Base-by-base conservation (phyloP, 2,329 filamentous ascomycete genomes). In the Fusarium sp. region DNA sequence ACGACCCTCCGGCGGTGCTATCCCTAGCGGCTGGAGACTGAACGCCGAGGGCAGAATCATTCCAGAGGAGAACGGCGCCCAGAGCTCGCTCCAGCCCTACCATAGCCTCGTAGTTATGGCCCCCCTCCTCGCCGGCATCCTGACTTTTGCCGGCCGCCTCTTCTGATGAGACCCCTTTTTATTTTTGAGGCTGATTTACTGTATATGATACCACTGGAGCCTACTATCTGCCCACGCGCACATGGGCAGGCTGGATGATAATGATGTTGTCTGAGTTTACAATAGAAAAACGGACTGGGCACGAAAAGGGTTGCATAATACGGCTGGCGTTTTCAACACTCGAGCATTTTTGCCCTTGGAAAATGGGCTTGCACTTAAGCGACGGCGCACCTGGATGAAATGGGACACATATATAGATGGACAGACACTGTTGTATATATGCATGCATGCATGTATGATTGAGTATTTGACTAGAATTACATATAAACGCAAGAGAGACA, bases 21-120 rank as follows among this genome's bases (percentile, higher is more conserved):
- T 97, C 63, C 94, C 95, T 41, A 89, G 86, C 75, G 94, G 93
- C 64, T 97, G 94, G 94, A 88, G 90, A 66, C 93, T 96, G 82
- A 93, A 91, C 53, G 85, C 90, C 66, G 88, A 90, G 73, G 93
- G 94, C 78, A 95, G 95, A 84, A 90, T 96, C 75, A 86, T 94
- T 76, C 92, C 92, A 77, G 89, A 89, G 4, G 67, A 65, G 40
- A 75, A 74, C 83, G 34, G 60, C 31, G 89, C 89, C 76, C 85
- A 87, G 13, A 43, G 59, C 9, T 55, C 67, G 9, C 27, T 62
- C 15, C 60, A 67, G 8, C 68, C 74, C 18, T 60, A 72, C 28
- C 70, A 76, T 59, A 44, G 73, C 48, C 41, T 76, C 34, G 64
- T 75, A 47, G 52, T 77, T 52, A 57, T 77, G 54, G 44, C 68